A percentile compares a stretch with the other conserved stretches of the same genome.
These are phyloP conservation scores for Talaromyces atroroseus DNA, from an alignment of 2,329 filamentous ascomycete species.

Conservation along the genomic window DNA sequence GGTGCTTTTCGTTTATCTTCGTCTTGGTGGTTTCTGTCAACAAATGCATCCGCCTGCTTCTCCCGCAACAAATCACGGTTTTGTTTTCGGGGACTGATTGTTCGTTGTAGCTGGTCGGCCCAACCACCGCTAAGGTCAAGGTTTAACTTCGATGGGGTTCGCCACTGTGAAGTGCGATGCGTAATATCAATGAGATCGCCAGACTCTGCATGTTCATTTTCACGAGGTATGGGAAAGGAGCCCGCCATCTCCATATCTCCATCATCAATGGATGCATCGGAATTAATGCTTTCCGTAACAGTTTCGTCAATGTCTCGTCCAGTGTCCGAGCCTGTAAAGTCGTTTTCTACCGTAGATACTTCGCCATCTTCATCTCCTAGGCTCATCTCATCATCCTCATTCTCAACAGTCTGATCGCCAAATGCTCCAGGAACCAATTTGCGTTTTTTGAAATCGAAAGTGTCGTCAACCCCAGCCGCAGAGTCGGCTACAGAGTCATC, in stretches of 20 bases:
- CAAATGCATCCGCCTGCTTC: slow-evolving; percentile 57
- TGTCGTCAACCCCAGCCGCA: slow-evolving; percentile 43
- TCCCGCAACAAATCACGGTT: slow-evolving; percentile 68
- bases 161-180: slow-evolving; percentile 27
- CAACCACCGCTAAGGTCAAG: slow-evolving; percentile 70
- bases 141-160: slow-evolving; percentile 51
- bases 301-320: slow-evolving; percentile 57
- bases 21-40: slow-evolving; percentile 39
- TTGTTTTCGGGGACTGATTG: slow-evolving; percentile 88
- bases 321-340: slow-evolving; percentile 76
- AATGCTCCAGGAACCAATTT: slow-evolving; percentile 72
- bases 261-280: slow-evolving; percentile 58
- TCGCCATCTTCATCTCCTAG: slow-evolving; percentile 33
- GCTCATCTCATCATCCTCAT: slow-evolving; percentile 46
- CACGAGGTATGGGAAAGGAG: slow-evolving; percentile 67
- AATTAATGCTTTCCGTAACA: slow-evolving; percentile 50
- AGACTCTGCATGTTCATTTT: slow-evolving; percentile 72
- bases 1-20: slow-evolving; percentile 26
- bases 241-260: slow-evolving; percentile 79
- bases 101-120: slow-evolving; percentile 89
- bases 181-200: slow-evolving; percentile 50
- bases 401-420: slow-evolving; percentile 50
- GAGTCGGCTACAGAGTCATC: slow-evolving; percentile 38
- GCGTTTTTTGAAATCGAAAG: slow-evolving; percentile 52
- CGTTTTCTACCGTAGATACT: slow-evolving; percentile 88